Evolutionary conservation across 331 rosid genomes (phyloP), one percentile per base, ranked within the genome.

Genomic region (Arachis monticola): DNA sequence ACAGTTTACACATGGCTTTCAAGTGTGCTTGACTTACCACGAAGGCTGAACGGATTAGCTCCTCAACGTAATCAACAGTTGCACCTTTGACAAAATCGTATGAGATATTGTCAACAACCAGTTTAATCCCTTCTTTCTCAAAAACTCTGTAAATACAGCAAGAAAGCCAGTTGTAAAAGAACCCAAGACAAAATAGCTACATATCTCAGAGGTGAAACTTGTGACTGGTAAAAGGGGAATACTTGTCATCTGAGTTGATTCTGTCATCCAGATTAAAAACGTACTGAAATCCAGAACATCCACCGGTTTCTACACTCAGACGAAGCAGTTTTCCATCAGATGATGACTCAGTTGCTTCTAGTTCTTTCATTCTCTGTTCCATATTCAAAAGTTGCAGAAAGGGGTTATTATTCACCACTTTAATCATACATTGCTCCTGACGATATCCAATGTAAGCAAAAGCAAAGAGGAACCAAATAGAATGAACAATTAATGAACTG

Each of bases 201-300:
- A 47, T 3, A 65, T 52, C 51, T 4, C 63, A 4, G 4, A 35
- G 40, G 50, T 56, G 59, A 74, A 52, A 51, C 38, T 60, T 60
- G 14, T 35, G 35, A 63, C 59, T 7, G 60, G 46, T 41, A 59
- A 64, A 6, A 45, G 14, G 35, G 57, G n/a, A 22, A 73, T 55
- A 91, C 97, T 92, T 88, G 76, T 93, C 98, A 53, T 93, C 97
- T 31, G 96, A 80, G 72, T 67, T 86, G 63, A 84, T 45, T 85
- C 74, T 83, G 71, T 84, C 85, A 55, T 91, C 97, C 65, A 93
- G 86, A 85, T 91, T 67, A 57, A 93, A 93, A 66, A 88, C 96
- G 81, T 93, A 91, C 78, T 91, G 97, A 72, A 93, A 93, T 22
- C 98, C 98, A 47, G 98, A 93, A 83, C 98, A 93, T 10, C 98